phyloP scores from a whole-genome alignment of 768 basidiomycete genomes.

The Sarcodon aspratus region DNA sequence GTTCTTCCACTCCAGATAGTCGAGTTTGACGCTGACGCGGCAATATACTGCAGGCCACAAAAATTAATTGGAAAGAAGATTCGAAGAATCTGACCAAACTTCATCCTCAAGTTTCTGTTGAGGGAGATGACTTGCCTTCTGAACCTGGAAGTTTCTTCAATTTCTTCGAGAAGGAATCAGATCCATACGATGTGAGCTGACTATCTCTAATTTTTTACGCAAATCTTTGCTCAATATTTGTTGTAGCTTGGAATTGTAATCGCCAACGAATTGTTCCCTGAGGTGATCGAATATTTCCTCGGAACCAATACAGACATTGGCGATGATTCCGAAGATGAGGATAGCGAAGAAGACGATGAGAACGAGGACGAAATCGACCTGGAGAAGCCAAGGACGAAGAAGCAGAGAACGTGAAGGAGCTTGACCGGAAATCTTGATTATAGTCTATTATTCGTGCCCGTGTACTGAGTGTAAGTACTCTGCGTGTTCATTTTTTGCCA shows the following conservation, averaged over 20 bases:
- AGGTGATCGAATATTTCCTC: conserved; percentile 75
- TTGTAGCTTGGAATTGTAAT: conserved; percentile 59
- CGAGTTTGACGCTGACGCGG: neutral
- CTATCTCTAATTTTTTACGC: conserved; percentile 1
- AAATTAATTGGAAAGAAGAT: conserved; percentile 76
- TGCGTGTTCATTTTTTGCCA: neutral
- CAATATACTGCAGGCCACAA: conserved; percentile 32
- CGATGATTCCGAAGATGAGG: conserved; percentile 56
- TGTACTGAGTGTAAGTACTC: neutral
- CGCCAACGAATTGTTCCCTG: conserved; percentile 69
- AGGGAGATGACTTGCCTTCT: conserved; percentile 49
- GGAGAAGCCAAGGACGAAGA: conserved; percentile 73
- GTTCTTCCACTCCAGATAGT: conserved; percentile 9
- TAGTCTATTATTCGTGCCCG: neutral
- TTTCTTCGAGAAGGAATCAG: conserved; percentile 60
- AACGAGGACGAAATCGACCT: conserved; percentile 82
- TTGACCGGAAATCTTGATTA: neutral
- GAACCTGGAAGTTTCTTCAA: conserved; percentile 85
- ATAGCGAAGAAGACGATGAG: conserved; percentile 63
- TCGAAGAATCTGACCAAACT: conserved; percentile 68
- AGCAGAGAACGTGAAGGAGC: conserved; percentile 39
- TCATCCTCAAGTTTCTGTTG: conserved; percentile 55
- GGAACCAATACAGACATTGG: conserved; percentile 48
- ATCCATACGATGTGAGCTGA: conserved; percentile 54
- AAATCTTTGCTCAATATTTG: conserved; percentile 3